Base-by-base conservation (phyloP, 371 early-diverging fungal genomes). In the Zopfochytrium polystomum region DNA sequence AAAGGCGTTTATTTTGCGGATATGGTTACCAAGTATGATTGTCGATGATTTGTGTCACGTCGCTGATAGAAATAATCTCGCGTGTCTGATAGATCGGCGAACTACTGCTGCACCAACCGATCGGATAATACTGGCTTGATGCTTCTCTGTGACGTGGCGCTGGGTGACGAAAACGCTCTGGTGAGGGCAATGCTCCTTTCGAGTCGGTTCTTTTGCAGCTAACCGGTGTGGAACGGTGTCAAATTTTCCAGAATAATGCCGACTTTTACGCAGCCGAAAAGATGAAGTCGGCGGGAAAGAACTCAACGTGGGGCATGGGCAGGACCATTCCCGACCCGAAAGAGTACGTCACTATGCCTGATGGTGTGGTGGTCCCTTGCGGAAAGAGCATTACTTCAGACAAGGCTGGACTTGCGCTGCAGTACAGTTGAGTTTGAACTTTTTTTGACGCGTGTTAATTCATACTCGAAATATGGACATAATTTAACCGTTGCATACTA, bases 1-100 rank as follows among this genome's bases (percentile, higher is more conserved):
- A 87, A 87, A 59, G 87, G 85, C 3, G 79, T 84, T 11, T 87
- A 87, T 65, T 86, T 87, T 70, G 87, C 86, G 0, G 84, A 87
- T 66, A 79, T 80, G 73, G 84, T 84, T n/a, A n/a, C 46, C n/a
- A n/a, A n/a, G 25, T 57, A 29, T 18, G 29, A 22, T 30, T 52
- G 6, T 52, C 6, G 11, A 23, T 30, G 5, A 13, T 22, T 27
- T 15, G 22, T 26, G 6, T 15, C 23, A 15, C 23, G 22, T 18
- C 11, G 48, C 11, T 48, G 11, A 18, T 11, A n/a, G 13, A n/a
- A 35, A 20, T 33, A 27, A 5, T 6, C 15, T 20, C n/a, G 7
- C 33, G 30, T 13, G 27, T 33, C 52, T 27, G 78, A 78, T 26
- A 86, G 82, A 63, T 80, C 81, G 1, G 85, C 86, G 45, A 83